Percentiles rank a stretch among this genome's conserved stretches.
Evolutionary conservation across 768 basidiomycete species (phyloP).

Genomic region (Cantharellus cinnabarinus): DNA sequence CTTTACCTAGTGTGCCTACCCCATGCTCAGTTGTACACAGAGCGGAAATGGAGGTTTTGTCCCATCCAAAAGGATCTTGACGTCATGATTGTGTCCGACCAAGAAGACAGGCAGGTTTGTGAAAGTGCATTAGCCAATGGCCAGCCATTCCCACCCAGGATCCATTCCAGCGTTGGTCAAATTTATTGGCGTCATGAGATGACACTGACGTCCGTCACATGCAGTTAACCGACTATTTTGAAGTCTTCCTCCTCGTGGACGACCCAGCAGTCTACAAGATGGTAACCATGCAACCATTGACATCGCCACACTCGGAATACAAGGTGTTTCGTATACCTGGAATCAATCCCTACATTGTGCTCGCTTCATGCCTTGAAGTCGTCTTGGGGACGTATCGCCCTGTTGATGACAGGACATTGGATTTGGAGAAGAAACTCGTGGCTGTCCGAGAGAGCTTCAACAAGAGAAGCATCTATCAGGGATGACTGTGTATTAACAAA

Average conservation of each 20-base stretch:
- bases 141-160: neutral
- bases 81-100: too few relatives aligned
- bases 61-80: too few relatives aligned
- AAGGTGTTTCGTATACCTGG: neutral
- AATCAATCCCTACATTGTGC: neutral
- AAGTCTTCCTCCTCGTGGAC: neutral
- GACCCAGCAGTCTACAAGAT: neutral
- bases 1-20: too few relatives aligned
- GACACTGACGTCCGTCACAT: neutral
- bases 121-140: too few relatives aligned
- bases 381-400: neutral
- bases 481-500: too few relatives aligned
- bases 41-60: too few relatives aligned
- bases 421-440: neutral
- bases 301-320: neutral
- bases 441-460: neutral
- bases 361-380: neutral
- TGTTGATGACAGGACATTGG: neutral
- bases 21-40: too few relatives aligned
- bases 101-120: too few relatives aligned
- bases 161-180: neutral
- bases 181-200: neutral
- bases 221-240: neutral
- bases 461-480: too few relatives aligned
- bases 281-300: neutral